A percentile compares a stretch with the other conserved stretches of the same genome.
Evolutionary conservation across 495 filamentous ascomycete genomes (phyloP).

Genomic region (Neurospora sp.): DNA sequence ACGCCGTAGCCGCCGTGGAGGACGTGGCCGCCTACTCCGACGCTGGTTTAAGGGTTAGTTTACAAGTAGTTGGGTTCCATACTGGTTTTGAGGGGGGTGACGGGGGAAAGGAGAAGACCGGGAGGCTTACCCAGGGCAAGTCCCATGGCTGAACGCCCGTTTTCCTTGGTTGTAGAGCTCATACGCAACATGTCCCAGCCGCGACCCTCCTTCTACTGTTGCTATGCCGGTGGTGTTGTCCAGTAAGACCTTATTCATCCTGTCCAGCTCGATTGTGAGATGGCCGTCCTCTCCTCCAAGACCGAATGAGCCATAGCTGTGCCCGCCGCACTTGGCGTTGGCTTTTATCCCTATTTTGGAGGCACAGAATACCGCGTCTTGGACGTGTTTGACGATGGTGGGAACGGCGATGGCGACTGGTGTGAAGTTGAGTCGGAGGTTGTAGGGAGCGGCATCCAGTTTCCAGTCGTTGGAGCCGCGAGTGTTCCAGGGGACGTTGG

Average conservation of each 20-base stretch:
- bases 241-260: constrained; percentile 34
- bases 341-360: constrained; percentile 29
- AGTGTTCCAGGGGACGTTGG: constrained; percentile 22
- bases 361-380: constrained; percentile 31
- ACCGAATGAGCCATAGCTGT: constrained; percentile 38
- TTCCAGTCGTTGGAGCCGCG: constrained; percentile 28
- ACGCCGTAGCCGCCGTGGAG: constrained; percentile 36
- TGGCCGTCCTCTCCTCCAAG: constrained; percentile 39
- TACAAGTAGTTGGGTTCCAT: no score
- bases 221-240: constrained; percentile 29
- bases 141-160: constrained; percentile 35
- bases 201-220: constrained; percentile 27
- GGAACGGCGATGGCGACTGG: constrained; percentile 32
- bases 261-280: constrained; percentile 33
- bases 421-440: constrained; percentile 28
- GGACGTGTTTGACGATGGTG: constrained; percentile 27
- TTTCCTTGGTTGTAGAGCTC: constrained; percentile 35
- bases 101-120: background rate
- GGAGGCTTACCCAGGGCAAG: constrained; percentile 30
- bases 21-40: constrained; percentile 33
- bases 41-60: constrained; percentile 11
- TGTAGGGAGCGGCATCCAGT: constrained; percentile 31
- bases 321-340: constrained; percentile 36
- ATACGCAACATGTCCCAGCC: constrained; percentile 31
- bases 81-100: no score